Evolutionary conservation across 2,329 filamentous ascomycete genomes (phyloP).

Genomic region (Septoria petroselini): DNA sequence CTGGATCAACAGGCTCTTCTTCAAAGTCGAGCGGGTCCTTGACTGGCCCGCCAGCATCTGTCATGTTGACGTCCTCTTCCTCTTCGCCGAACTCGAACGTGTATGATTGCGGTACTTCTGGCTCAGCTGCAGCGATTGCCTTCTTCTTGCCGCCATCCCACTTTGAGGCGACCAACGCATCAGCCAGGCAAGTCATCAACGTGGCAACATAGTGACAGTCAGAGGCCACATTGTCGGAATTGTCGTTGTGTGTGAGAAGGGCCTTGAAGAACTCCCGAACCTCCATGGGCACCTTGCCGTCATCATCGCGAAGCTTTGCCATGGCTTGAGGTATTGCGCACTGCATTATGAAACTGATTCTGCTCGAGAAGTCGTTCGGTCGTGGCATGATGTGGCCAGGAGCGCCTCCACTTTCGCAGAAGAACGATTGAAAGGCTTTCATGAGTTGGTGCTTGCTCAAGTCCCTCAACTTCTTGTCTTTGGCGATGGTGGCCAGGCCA

Average conservation of each 20-base stretch:
- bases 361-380: conserved; percentile 88
- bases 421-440: conserved; percentile 82
- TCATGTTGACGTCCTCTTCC: conserved; percentile 46
- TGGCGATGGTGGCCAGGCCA: conserved; percentile 68
- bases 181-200: conserved; percentile 64
- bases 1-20: conserved; percentile 42
- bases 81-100: conserved; percentile 44
- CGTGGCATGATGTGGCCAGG: conserved; percentile 58
- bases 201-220: conserved; percentile 86
- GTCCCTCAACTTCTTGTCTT: conserved; percentile 60
- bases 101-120: conserved; percentile 27
- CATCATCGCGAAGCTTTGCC: conserved; percentile 68
- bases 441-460: conserved; percentile 80
- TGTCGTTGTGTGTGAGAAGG: conserved; percentile 90
- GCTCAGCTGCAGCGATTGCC: conserved; percentile 20
- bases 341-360: conserved; percentile 79
- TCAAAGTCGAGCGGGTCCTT: conserved; percentile 40
- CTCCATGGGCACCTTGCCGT: conserved; percentile 72
- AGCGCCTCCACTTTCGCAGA: conserved; percentile 62
- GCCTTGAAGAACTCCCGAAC: conserved; percentile 84
- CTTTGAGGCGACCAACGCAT: conserved; percentile 49
- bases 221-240: conserved; percentile 80
- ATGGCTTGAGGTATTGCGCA: conserved; percentile 79
- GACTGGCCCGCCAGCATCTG: conserved; percentile 34
- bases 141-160: conserved; percentile 13